phyloP scores from a whole-genome alignment of 164 flowering plant genomes.

The Kingdonia uniflora region DNA sequence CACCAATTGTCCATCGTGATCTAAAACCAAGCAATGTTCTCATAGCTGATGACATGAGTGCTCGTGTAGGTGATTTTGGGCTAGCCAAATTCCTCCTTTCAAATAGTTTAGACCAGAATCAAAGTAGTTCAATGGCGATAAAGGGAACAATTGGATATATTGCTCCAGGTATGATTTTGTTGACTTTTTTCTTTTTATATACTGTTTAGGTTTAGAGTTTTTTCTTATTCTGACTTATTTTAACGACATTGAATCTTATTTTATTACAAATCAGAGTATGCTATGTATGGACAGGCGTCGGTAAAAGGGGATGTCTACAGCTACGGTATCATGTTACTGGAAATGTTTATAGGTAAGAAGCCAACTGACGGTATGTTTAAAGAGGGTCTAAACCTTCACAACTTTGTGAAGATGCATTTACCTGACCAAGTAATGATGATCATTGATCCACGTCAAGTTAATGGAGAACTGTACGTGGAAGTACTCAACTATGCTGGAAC shows the following conservation, averaged over 20 bases:
- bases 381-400: not conserved
- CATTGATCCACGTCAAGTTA: not conserved
- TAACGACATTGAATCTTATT: no score
- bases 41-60: not conserved
- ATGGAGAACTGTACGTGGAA: not conserved
- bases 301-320: not conserved
- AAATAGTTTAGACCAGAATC: not conserved
- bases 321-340: not conserved
- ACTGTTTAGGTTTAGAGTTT: no score
- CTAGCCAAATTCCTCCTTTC: no score
- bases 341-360: not conserved
- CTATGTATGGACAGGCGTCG: not conserved
- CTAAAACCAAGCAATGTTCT: no score
- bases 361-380: not conserved
- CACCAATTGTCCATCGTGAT: no score
- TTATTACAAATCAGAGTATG: not conserved
- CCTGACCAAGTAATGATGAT: not conserved
- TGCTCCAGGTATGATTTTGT: not conserved
- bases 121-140: not conserved
- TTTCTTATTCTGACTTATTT: no score
- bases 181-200: no score
- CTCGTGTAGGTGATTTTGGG: no score
- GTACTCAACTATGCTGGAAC: not conserved
- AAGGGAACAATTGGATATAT: not conserved
- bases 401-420: not conserved